phyloP scores from a whole-genome alignment of 108 stramenopile species.

The Pseudonitzschia pungens region DNA sequence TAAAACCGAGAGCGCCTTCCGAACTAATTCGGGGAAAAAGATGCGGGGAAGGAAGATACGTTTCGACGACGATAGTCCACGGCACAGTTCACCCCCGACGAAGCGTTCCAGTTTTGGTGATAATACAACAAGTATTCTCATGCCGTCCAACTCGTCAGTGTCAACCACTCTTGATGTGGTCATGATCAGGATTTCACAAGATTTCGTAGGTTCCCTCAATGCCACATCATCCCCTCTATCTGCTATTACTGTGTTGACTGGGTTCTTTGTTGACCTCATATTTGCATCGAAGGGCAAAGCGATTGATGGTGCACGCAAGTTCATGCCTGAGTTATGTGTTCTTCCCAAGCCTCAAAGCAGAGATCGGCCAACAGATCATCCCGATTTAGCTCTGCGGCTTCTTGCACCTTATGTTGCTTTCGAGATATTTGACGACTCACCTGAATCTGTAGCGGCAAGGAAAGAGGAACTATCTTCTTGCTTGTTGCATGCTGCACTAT shows the following conservation, averaged over 20 bases:
- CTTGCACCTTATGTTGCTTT: slow-evolving; percentile 62
- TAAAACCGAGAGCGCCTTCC: slow-evolving; percentile 19
- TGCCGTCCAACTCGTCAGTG: slow-evolving; percentile 9
- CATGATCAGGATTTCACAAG: slow-evolving; percentile 38
- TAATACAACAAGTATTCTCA: slow-evolving; percentile 21
- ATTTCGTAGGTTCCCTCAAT: slow-evolving; percentile 11
- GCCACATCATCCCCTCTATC: slow-evolving; percentile 10
- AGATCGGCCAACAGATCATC: slow-evolving; percentile 39
- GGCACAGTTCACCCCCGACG: slow-evolving; percentile 18
- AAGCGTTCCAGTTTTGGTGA: slow-evolving; percentile 46
- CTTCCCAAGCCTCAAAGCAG: slow-evolving; percentile 32
- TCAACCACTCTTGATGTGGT: slow-evolving; percentile 36
- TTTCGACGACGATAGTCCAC: slow-evolving; percentile 17
- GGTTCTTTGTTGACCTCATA: slow-evolving; percentile 17
- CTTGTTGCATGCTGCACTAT: slow-evolving; percentile 57
- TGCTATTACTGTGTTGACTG: slow-evolving; percentile 17
- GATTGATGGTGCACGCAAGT: background rate
- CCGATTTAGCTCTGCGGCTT: slow-evolving; percentile 66
- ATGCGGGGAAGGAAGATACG: slow-evolving; percentile 3
- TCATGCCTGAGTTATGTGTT: slow-evolving; percentile 34
- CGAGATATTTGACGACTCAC: slow-evolving; percentile 30
- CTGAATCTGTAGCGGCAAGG: slow-evolving; percentile 28
- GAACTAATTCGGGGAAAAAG: background rate
- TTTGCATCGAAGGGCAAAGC: slow-evolving; percentile 14
- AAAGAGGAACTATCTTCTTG: slow-evolving; percentile 60